Base-by-base conservation (phyloP, 768 basidiomycete species). In the Lanmaoa pseudosensibilis region DNA sequence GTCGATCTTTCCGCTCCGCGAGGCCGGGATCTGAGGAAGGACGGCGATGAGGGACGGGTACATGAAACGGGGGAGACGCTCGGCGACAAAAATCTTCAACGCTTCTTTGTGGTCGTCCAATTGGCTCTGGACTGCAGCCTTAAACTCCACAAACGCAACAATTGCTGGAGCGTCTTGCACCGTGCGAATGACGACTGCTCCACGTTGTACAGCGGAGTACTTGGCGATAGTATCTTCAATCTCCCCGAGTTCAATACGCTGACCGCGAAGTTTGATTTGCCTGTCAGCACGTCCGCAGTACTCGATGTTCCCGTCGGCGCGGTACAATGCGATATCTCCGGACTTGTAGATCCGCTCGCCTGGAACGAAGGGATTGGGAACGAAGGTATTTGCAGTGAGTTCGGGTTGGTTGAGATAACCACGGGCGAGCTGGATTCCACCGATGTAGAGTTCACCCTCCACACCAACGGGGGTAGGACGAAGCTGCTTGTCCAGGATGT, bases 241-340 rank as follows among this genome's bases (percentile, higher is more conserved):
- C 55, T 73, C 72, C 15, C 69, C 67, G 13, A 69, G 66, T 41
- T 73, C 72, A n/a, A 73, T 66, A 25, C 73, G 69, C 25, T 65
- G 67, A 27, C 73, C 72, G 8, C 69, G 67, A 54, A 73, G 61
- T 56, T 73, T 73, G 53, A 73, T 65, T 41, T 73, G 72, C 37
- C 71, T 62, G 63, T 73, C 73, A 16, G 62, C 61, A 27, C 73
- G 70, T 38, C 72, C 73, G 40, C 67, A 65, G 52, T 69, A 72
- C 38, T 67, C 66, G 33, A 73, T 56, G n/a, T 68, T 61, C 21
- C 72, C 72, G 38, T 69, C 69, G 1, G 58, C 37, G 18, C 58
- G 66, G 52, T 68, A 72, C 33, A 65, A 36, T 1, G 64, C 69
- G 25, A 73, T 58, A 19, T 73, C 73, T 3, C 69, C 72, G 4